A percentile compares a stretch with the other conserved stretches of the same genome.
Conservation (phyloP, 257 asterid species). For the Verbena officinalis region DNA sequence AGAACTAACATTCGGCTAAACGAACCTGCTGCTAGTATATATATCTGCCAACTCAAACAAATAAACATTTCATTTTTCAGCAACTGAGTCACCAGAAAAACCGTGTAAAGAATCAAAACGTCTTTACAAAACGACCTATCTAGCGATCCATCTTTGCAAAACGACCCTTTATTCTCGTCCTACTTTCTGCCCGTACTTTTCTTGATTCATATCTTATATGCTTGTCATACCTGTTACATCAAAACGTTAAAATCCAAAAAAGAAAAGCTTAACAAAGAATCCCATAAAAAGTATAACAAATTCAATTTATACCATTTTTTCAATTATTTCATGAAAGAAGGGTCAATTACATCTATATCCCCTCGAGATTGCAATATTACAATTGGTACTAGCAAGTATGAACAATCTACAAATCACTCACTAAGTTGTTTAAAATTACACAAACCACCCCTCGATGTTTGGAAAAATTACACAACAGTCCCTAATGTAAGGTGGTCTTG, state of each 20-base stretch:
- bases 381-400: too few relatives aligned
- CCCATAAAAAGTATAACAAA: neutral
- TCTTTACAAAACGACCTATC: slow-evolving; percentile 2
- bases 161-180: slow-evolving; percentile 89
- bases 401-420: too few relatives aligned
- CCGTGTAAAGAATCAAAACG: slow-evolving; percentile 2
- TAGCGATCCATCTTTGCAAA: slow-evolving; percentile 77
- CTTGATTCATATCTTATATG: slow-evolving; percentile 88
- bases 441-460: too few relatives aligned
- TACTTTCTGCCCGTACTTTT: slow-evolving; percentile 84
- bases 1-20: slow-evolving; percentile 25
- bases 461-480: too few relatives aligned
- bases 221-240: slow-evolving; percentile 72
- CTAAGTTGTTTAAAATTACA: too few relatives aligned
- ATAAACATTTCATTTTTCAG: neutral
- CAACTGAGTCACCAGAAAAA: neutral
- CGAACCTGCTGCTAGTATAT: slow-evolving; percentile 29
- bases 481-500: too few relatives aligned
- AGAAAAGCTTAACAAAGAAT: neutral
- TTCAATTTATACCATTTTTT: too few relatives aligned
- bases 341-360: too few relatives aligned
- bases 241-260: neutral
- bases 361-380: too few relatives aligned
- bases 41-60: slow-evolving; percentile 22
- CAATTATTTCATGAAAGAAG: neutral